A percentile compares a stretch with the other conserved stretches of the same genome.
Conservation (phyloP, 768 basidiomycete genomes). For the Pholiota microspora region DNA sequence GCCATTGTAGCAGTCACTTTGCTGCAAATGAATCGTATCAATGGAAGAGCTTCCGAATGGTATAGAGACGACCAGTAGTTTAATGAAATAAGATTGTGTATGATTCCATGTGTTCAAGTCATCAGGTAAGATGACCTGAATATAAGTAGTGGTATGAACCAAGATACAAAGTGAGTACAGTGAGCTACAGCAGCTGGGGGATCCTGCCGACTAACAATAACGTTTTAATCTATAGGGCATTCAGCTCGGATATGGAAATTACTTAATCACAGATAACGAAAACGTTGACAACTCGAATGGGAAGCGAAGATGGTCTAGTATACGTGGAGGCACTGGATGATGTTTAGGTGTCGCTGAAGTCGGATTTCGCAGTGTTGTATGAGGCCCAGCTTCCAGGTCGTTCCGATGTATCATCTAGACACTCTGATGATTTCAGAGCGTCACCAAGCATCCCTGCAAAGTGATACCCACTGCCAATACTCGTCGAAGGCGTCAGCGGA, state of each 20-base stretch:
- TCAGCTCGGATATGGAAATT: background rate
- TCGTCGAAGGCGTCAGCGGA: constrained; percentile 22
- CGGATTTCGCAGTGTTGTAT: constrained; percentile 33
- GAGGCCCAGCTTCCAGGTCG: constrained; percentile 33
- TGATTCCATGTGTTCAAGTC: background rate
- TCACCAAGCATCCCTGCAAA: constrained; percentile 1
- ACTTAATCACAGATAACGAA: no score
- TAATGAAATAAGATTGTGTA: no score
- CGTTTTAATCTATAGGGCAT: background rate
- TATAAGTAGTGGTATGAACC: no score
- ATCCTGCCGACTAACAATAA: background rate
- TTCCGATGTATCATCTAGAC: constrained; percentile 14
- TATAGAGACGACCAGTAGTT: no score
- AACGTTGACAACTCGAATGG: constrained; percentile 1
- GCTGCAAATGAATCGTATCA: no score
- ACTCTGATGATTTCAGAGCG: constrained; percentile 13
- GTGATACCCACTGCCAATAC: constrained; percentile 19
- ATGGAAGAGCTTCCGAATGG: no score
- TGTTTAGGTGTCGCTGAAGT: constrained; percentile 21
- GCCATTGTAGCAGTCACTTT: no score
- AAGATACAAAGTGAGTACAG: background rate
- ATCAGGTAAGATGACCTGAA: background rate
- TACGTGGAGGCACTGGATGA: background rate
- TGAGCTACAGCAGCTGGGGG: background rate
- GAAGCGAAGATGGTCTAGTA: background rate